A percentile compares a stretch with the other conserved stretches of the same genome.
phyloP scores from a whole-genome alignment of 1,139 yeast species.

The Pichia sp. region DNA sequence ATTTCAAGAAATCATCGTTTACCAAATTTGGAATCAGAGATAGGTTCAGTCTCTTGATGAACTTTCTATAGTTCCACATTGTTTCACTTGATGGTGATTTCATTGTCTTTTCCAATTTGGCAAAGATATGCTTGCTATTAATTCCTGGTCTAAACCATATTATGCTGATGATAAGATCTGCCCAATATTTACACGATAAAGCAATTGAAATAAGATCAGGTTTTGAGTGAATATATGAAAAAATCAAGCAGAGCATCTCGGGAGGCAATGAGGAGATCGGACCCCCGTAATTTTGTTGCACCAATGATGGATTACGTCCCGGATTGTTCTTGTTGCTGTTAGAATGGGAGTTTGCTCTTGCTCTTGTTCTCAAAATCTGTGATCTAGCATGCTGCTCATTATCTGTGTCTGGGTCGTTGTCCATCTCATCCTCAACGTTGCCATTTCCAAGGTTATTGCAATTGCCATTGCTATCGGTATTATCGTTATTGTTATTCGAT shows the following conservation, averaged over 20 bases:
- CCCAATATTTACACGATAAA: conserved; percentile 80
- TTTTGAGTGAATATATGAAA: conserved; percentile 59
- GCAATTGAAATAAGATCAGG: conserved; percentile 63
- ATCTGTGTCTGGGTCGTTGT: conserved; percentile 30
- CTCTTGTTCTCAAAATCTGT: conserved; percentile 25
- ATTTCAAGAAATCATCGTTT: conserved; percentile 54
- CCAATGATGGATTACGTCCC: neutral
- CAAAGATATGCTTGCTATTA: conserved; percentile 48
- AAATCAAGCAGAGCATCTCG: conserved; percentile 69
- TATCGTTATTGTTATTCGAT: neutral
- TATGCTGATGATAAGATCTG: conserved; percentile 70
- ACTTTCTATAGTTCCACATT: conserved; percentile 66
- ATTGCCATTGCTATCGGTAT: neutral
- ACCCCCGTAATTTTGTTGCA: conserved; percentile 12
- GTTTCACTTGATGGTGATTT: conserved; percentile 44
- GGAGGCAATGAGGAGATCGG: conserved; percentile 55
- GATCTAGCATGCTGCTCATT: conserved; percentile 30
- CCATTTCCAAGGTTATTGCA: neutral
- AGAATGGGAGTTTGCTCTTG: conserved; percentile 15
- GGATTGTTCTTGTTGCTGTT: neutral
- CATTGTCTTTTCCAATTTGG: conserved; percentile 53
- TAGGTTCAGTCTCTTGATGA: conserved; percentile 76
- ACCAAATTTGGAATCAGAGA: conserved; percentile 68
- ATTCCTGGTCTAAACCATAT: conserved; percentile 88
- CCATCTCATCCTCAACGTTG: conserved; percentile 21